Evolutionary conservation across 768 basidiomycete genomes (phyloP).

Genomic region (Amanita subjunquillea): DNA sequence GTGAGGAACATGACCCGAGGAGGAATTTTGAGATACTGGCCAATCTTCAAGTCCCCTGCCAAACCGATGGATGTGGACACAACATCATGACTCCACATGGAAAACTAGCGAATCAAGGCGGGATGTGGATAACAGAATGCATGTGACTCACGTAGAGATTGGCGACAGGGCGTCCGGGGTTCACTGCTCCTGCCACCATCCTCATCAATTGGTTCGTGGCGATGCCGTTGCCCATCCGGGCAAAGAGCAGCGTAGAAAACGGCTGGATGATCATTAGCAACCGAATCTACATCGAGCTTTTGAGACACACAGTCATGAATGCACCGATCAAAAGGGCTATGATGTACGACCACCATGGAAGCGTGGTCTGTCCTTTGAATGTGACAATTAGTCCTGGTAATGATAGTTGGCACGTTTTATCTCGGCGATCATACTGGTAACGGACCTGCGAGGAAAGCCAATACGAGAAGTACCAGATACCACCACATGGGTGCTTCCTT

Average conservation of each 20-base stretch:
- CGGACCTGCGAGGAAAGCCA: slow-evolving; percentile 48
- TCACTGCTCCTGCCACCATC: slow-evolving; percentile 51
- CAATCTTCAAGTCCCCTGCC: slow-evolving; percentile 60
- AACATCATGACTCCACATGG: slow-evolving; percentile 60
- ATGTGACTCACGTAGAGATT: slow-evolving; percentile 49
- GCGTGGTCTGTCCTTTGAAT: slow-evolving; percentile 46
- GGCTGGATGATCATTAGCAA: slow-evolving; percentile 21
- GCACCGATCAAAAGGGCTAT: slow-evolving; percentile 42
- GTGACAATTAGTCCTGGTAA: slow-evolving; percentile 42
- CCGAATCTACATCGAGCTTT: not conserved
- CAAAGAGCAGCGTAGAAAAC: slow-evolving; percentile 45
- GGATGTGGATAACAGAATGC: not conserved
- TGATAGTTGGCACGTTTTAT: not conserved
- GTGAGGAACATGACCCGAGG: slow-evolving; percentile 57
- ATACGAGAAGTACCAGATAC: slow-evolving; percentile 37
- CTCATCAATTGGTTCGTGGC: slow-evolving; percentile 54
- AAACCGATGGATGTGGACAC: slow-evolving; percentile 42
- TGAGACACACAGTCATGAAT: slow-evolving; percentile 24
- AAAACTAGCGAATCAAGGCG: slow-evolving; percentile 30
- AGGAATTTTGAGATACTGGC: slow-evolving; percentile 60
- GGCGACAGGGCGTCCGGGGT: slow-evolving; percentile 55
- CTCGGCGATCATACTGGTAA: not conserved
- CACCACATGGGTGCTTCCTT: slow-evolving; percentile 54
- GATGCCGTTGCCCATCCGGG: slow-evolving; percentile 52
- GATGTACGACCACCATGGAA: slow-evolving; percentile 56